Evolutionary conservation across 1,284 basidiomycete genomes (phyloP).

Genomic region (Microbotryum lychnidis-dioicae): DNA sequence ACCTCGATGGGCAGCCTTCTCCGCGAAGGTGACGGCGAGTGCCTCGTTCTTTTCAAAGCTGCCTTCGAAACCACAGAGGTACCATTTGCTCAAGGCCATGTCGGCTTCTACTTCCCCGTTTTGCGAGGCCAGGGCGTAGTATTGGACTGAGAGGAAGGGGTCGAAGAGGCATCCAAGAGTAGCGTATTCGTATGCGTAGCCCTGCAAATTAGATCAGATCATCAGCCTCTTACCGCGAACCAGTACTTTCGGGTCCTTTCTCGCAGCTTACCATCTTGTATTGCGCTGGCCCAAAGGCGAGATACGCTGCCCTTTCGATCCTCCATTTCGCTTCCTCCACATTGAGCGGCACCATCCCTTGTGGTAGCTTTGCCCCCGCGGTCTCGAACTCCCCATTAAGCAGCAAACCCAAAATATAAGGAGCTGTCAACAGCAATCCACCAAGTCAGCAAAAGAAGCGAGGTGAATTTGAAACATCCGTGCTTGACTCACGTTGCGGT

Average conservation of each 20-base stretch:
- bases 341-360: conserved; percentile 46
- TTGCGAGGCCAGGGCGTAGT: conserved; percentile 75
- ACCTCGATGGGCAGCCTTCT: conserved; percentile 74
- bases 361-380: conserved; percentile 39
- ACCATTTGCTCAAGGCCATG: conserved; percentile 49
- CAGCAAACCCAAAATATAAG: conserved; percentile 66
- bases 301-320: conserved; percentile 49
- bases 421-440: conserved; percentile 7
- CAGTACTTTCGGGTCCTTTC: neutral
- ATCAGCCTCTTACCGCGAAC: neutral
- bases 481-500: conserved; percentile 24
- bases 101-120: conserved; percentile 84
- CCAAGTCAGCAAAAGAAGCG: neutral
- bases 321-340: conserved; percentile 47
- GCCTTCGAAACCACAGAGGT: conserved; percentile 62
- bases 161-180: conserved; percentile 78
- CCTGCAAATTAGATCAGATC: conserved; percentile 37
- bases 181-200: conserved; percentile 86
- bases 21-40: conserved; percentile 80
- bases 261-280: conserved; percentile 58
- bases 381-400: conserved; percentile 63
- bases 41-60: conserved; percentile 81
- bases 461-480: neutral
- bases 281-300: conserved; percentile 79
- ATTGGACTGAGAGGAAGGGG: conserved; percentile 80